Evolutionary conservation across 192 early-diverging fungal genomes (phyloP).

Genomic region (Podila clonocystis): DNA sequence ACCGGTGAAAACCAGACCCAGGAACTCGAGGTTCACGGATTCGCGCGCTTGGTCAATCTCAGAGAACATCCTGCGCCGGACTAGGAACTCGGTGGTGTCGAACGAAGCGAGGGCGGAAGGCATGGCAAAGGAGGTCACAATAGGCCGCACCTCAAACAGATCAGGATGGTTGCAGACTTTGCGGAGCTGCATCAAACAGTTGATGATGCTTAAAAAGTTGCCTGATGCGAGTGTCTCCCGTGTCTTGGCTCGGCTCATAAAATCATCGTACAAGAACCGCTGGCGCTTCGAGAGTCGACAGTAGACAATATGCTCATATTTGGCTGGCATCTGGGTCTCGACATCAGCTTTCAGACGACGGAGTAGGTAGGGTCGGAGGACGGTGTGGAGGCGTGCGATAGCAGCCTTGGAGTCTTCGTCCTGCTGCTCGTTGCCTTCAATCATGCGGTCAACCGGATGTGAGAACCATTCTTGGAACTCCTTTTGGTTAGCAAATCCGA

Average conservation of each 20-base stretch:
- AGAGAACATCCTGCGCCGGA: conserved; percentile 45
- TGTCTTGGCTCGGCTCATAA: conserved; percentile 85
- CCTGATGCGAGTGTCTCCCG: conserved; percentile 75
- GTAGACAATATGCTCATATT: conserved; percentile 74
- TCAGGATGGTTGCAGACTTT: conserved; percentile 67
- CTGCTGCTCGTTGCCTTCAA: conserved; percentile 66
- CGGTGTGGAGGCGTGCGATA: conserved; percentile 69
- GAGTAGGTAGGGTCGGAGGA: conserved; percentile 70
- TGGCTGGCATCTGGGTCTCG: conserved; percentile 73
- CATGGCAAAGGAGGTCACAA: conserved; percentile 70
- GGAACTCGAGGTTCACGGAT: conserved; percentile 47
- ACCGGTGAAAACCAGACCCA: conserved; percentile 52
- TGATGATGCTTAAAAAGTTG: conserved; percentile 81
- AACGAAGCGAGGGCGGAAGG: conserved; percentile 40
- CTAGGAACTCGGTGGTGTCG: conserved; percentile 46
- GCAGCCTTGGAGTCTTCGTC: conserved; percentile 63
- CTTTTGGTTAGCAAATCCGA: conserved; percentile 83
- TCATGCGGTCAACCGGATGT: conserved; percentile 84
- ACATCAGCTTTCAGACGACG: conserved; percentile 74
- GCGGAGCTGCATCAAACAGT: conserved; percentile 79
- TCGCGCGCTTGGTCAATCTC: conserved; percentile 43
- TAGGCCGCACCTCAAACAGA: conserved; percentile 67
- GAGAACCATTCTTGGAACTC: conserved; percentile 91
- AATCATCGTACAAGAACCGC: conserved; percentile 79
- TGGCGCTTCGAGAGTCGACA: conserved; percentile 77